Conservation (phyloP, 148 eudicot species). For the Vaccinium vitisidaea region DNA sequence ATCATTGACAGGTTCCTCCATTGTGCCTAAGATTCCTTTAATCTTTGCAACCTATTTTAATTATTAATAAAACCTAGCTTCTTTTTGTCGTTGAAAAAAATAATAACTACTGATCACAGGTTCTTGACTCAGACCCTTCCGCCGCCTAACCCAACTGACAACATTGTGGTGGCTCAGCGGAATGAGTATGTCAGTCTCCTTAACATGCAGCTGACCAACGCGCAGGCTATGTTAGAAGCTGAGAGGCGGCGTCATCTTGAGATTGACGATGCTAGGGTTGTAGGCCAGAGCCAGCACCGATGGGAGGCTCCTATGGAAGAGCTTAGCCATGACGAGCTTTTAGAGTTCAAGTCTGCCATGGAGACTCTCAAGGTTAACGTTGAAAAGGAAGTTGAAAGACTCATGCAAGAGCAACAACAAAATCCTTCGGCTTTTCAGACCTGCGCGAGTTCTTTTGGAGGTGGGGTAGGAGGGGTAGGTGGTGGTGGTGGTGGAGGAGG, state of each 20-base stretch:
- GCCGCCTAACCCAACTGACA: not conserved
- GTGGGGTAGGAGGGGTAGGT: not conserved
- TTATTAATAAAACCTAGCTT: too few species aligned
- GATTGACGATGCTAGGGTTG: not conserved
- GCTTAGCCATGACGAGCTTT: slow-evolving; percentile 14
- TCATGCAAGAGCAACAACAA: not conserved
- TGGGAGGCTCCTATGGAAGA: slow-evolving; percentile 27
- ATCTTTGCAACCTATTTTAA: too few species aligned
- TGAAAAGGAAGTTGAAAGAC: not conserved
- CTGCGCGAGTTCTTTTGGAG: not conserved
- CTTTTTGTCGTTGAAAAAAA: too few species aligned
- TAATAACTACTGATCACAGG: too few species aligned
- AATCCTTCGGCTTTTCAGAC: not conserved
- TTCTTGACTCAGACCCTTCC: slow-evolving; percentile 7
- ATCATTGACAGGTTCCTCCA: slow-evolving; percentile 11
- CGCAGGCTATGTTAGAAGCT: not conserved
- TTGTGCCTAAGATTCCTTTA: too few species aligned
- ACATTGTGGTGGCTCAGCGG: slow-evolving; percentile 15
- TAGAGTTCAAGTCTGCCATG: slow-evolving; percentile 29
- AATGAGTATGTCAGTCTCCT: slow-evolving; percentile 5
- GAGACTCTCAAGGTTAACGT: slow-evolving; percentile 25
- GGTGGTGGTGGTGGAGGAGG: not conserved
- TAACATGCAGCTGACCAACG: slow-evolving; percentile 15
- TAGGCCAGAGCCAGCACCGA: not conserved
- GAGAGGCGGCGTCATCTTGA: slow-evolving; percentile 15